These are phyloP conservation scores for Aulographum hederae DNA, from an alignment of 2,329 filamentous ascomycete genomes.

Conservation along the genomic window DNA sequence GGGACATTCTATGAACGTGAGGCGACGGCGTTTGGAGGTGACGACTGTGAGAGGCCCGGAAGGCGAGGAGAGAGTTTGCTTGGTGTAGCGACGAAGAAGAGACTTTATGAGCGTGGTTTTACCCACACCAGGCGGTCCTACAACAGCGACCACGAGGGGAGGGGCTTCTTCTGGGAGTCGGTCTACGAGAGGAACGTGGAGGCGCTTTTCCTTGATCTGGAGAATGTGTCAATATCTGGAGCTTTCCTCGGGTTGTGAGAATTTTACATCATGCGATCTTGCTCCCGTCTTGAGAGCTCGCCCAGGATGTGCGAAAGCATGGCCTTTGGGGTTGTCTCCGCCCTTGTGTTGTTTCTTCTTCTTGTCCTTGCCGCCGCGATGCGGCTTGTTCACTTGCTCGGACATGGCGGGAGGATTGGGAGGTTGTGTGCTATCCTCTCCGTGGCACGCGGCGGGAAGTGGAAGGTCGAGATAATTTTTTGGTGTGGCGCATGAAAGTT, in stretches of 20 bases:
- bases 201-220: slow-evolving; percentile 81
- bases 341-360: slow-evolving; percentile 35
- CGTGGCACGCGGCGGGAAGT: too few species aligned
- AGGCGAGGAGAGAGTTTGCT: slow-evolving; percentile 80
- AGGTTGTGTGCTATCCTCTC: too few species aligned
- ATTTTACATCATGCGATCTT: slow-evolving; percentile 48
- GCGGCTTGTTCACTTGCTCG: slow-evolving; percentile 48
- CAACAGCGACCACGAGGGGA: slow-evolving; percentile 79
- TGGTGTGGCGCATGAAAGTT: too few species aligned
- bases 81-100: slow-evolving; percentile 81
- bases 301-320: slow-evolving; percentile 67
- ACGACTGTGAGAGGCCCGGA: slow-evolving; percentile 89
- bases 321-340: slow-evolving; percentile 79
- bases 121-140: slow-evolving; percentile 83
- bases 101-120: slow-evolving; percentile 95
- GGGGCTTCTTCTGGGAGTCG: slow-evolving; percentile 88
- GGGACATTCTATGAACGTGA: slow-evolving; percentile 95
- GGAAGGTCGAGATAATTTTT: too few species aligned
- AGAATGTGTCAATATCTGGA: neutral
- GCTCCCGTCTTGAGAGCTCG: slow-evolving; percentile 59
- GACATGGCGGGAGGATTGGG: too few species aligned
- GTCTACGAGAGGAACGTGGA: slow-evolving; percentile 94
- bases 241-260: neutral
- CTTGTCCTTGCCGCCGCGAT: slow-evolving; percentile 78
- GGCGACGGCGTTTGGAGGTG: slow-evolving; percentile 82